Conservation (phyloP, 2,329 filamentous ascomycete genomes). For the Juglanconis juglandina region DNA sequence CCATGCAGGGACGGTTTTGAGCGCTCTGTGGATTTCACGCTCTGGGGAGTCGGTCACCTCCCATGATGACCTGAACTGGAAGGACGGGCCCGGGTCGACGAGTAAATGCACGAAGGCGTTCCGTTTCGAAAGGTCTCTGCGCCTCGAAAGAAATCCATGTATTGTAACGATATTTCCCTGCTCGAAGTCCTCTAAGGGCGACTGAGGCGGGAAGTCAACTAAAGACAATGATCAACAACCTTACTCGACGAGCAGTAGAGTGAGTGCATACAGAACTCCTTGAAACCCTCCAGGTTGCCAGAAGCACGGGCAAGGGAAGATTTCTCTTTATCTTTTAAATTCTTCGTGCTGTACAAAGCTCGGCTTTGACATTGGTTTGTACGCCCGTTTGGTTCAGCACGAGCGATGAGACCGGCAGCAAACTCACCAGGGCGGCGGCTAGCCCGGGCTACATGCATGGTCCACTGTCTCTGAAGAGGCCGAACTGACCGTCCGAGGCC, state of each 20-base stretch:
- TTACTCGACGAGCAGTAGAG: background rate
- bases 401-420: slow-evolving; percentile 2
- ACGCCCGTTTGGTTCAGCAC: background rate
- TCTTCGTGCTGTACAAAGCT: background rate
- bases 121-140: slow-evolving; percentile 63
- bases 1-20: slow-evolving; percentile 46
- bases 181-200: slow-evolving; percentile 23
- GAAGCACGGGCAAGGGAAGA: background rate
- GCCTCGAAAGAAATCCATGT: slow-evolving; percentile 70
- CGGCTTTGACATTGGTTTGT: background rate
- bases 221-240: slow-evolving; percentile 12
- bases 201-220: slow-evolving; percentile 31
- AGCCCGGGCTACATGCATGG: background rate
- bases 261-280: slow-evolving; percentile 37
- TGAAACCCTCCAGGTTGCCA: slow-evolving; percentile 37
- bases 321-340: background rate
- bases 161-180: slow-evolving; percentile 46
- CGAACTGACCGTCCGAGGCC: slow-evolving; percentile 5
- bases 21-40: slow-evolving; percentile 34
- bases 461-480: background rate
- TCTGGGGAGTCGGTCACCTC: slow-evolving; percentile 33
- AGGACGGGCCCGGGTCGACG: slow-evolving; percentile 23
- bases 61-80: slow-evolving; percentile 43
- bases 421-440: background rate
- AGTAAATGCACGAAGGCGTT: slow-evolving; percentile 66